Conservation (phyloP, 805 yeast genomes). For the Saccharomycopsis sp. region DNA sequence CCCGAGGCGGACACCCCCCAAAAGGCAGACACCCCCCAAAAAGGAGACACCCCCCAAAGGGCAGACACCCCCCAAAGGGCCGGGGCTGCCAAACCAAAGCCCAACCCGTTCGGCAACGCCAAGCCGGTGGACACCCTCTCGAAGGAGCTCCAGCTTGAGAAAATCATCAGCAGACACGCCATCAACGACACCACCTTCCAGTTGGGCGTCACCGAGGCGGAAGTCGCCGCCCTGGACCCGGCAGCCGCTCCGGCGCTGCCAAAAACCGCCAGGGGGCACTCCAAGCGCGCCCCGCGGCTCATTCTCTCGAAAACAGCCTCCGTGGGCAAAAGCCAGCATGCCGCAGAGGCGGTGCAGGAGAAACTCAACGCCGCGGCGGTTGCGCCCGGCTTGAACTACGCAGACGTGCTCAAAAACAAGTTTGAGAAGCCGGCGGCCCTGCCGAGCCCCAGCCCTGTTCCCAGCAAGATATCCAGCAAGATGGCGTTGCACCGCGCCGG, state of each 20-base stretch:
- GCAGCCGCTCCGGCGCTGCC: background rate
- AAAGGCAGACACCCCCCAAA: too few species aligned
- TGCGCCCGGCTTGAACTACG: constrained; percentile 13
- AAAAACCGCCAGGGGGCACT: background rate
- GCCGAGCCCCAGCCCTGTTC: background rate
- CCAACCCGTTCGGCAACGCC: constrained; percentile 43
- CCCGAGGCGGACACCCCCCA: too few species aligned
- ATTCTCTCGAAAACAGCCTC: constrained; percentile 4
- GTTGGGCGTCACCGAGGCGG: constrained; percentile 4
- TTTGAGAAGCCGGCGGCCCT: background rate
- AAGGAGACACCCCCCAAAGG: too few species aligned
- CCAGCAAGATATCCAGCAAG: background rate
- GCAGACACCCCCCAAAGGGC: too few species aligned
- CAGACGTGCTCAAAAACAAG: constrained; percentile 9
- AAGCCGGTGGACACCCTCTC: constrained; percentile 41
- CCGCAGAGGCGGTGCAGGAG: background rate
- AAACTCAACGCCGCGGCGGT: constrained; percentile 3
- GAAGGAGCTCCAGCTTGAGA: constrained; percentile 35
- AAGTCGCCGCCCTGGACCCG: background rate
- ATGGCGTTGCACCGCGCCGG: background rate
- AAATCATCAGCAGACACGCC: constrained; percentile 13
- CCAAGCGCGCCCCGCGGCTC: constrained; percentile 3
- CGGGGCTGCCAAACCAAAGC: constrained; percentile 22
- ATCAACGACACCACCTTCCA: constrained; percentile 20
- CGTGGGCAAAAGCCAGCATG: background rate